Evolutionary conservation across 805 yeast genomes (phyloP).

Genomic region (Teunomyces gatunensis): DNA sequence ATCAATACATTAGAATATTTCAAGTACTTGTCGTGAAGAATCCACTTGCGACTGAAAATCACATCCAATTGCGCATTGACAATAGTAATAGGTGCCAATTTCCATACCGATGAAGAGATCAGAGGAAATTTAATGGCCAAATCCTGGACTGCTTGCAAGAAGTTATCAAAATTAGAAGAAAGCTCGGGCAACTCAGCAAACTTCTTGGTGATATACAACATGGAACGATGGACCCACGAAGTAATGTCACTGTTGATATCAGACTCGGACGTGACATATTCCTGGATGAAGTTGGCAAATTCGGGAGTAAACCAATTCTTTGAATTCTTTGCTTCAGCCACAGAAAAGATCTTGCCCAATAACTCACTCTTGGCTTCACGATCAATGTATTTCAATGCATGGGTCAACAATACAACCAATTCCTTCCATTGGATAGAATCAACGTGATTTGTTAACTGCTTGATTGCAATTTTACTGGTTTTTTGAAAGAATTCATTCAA

Average conservation of each 20-base stretch:
- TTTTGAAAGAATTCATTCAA: slow-evolving; percentile 9
- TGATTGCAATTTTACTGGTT: slow-evolving; percentile 13
- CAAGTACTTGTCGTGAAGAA: slow-evolving; percentile 38
- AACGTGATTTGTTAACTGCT: slow-evolving; percentile 3
- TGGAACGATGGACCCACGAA: slow-evolving; percentile 57
- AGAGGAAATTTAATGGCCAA: slow-evolving; percentile 12
- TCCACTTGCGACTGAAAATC: slow-evolving; percentile 49
- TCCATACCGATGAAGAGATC: slow-evolving; percentile 24
- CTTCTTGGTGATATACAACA: slow-evolving; percentile 60
- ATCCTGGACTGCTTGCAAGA: slow-evolving; percentile 24
- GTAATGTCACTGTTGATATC: slow-evolving; percentile 19
- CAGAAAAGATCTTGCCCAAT: slow-evolving; percentile 18
- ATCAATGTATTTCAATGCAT: slow-evolving; percentile 9
- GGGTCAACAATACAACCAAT: slow-evolving; percentile 16
- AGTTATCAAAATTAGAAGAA: slow-evolving; percentile 26
- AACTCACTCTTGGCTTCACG: slow-evolving; percentile 10
- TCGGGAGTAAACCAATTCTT: slow-evolving; percentile 28
- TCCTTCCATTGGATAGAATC: slow-evolving; percentile 14
- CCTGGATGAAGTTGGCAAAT: slow-evolving; percentile 26
- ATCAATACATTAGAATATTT: slow-evolving; percentile 43
- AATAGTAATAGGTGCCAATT: slow-evolving; percentile 41
- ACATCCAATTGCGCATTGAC: slow-evolving; percentile 68
- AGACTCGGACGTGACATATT: slow-evolving; percentile 23
- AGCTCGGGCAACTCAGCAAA: slow-evolving; percentile 49
- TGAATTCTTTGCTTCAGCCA: slow-evolving; percentile 18